phyloP scores from a whole-genome alignment of 176 grass and related monocot genomes.

The Neostapfia colusana region DNA sequence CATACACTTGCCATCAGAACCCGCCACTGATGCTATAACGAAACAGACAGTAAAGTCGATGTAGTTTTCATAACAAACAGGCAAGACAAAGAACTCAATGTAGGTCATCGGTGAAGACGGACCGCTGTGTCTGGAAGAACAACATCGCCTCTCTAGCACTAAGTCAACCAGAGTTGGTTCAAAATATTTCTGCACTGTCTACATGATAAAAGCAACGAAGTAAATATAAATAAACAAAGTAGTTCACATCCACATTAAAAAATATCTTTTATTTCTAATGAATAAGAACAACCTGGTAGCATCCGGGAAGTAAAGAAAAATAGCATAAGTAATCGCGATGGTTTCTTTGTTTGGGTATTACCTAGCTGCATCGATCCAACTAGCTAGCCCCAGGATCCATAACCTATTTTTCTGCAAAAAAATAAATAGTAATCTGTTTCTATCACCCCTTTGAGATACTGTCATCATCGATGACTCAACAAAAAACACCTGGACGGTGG shows the following conservation, averaged over 20 bases:
- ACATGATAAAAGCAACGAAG: not conserved
- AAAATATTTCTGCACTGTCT: not conserved
- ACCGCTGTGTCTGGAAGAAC: conserved; percentile 6
- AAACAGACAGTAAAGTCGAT: not conserved
- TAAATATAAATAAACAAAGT: not conserved
- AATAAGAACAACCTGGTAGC: not conserved
- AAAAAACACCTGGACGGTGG: no score
- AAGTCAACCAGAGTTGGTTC: not conserved
- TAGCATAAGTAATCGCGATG: no score
- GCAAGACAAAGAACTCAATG: conserved; percentile 5
- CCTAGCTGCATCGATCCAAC: no score
- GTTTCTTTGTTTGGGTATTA: no score
- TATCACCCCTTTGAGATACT: not conserved
- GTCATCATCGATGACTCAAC: no score
- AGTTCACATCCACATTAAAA: no score
- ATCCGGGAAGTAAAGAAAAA: not conserved
- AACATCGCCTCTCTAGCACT: not conserved
- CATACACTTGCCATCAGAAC: no score
- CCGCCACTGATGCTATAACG: no score
- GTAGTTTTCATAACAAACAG: not conserved
- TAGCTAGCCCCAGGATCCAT: no score
- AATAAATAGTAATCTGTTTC: not conserved
- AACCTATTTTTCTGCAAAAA: no score
- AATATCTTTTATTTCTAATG: no score
- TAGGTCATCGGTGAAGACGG: not conserved